These are phyloP conservation scores for Madurella fahalii DNA, from an alignment of 2,329 filamentous ascomycete genomes.

Conservation along the genomic window DNA sequence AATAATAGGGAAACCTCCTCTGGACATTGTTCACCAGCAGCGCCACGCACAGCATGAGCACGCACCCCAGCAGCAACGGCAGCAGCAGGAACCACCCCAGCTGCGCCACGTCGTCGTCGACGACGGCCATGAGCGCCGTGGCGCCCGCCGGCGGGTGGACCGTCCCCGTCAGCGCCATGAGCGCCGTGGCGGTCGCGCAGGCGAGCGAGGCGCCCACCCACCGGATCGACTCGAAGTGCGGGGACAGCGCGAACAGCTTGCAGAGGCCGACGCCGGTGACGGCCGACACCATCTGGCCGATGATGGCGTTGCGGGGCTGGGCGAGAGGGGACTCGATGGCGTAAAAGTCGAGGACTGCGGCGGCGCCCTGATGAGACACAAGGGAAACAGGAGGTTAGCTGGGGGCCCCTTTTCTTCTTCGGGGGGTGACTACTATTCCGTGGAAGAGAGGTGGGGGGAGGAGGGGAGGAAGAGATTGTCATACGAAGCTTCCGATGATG, in stretches of 20 bases:
- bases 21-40: conserved; percentile 67
- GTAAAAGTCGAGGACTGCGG: conserved; percentile 71
- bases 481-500: conserved; percentile 67
- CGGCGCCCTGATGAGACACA: conserved; percentile 54
- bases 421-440: background rate
- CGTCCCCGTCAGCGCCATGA: conserved; percentile 68
- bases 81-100: conserved; percentile 69
- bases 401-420: background rate
- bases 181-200: conserved; percentile 57
- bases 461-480: conserved; percentile 30
- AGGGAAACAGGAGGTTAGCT: background rate
- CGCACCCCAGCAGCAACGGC: conserved; percentile 56
- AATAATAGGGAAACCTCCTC: conserved; percentile 63
- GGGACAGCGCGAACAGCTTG: conserved; percentile 59
- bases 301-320: conserved; percentile 65
- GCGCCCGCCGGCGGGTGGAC: conserved; percentile 72
- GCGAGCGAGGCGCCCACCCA: conserved; percentile 64
- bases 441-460: conserved; percentile 6
- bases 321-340: conserved; percentile 67
- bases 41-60: conserved; percentile 59
- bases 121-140: conserved; percentile 65
- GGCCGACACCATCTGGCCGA: conserved; percentile 63
- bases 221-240: conserved; percentile 47
- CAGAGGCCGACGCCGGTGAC: conserved; percentile 57
- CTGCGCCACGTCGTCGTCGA: conserved; percentile 47